Base-by-base conservation (phyloP, 179 eudicot species). In the Monotropa hypopitys region DNA sequence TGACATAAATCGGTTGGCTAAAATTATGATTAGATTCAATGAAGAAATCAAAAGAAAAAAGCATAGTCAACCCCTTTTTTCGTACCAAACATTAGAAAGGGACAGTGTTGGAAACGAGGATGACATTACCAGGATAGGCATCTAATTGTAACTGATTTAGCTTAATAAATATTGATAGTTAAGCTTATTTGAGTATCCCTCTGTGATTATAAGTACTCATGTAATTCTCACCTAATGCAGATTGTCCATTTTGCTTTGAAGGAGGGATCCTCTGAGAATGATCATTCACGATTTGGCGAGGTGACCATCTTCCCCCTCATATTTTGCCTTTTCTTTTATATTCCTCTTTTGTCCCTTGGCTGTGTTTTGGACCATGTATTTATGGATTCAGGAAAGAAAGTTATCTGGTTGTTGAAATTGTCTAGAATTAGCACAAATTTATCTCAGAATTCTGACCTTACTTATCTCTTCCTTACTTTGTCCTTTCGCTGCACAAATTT, bases 201-300 rank as follows among this genome's bases (percentile, higher is more conserved):
- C 21, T 57, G 23, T 8, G 15, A 8, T 28, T 38, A 38, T 5
- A 38, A 38, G 40, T 69, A 10, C 28, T 71, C 21, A 71, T 71
- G 57, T 71, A 33, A 47, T 32, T 20, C 3, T 56, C 26, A 20
- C 77, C 11, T 32, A 4, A 26, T 63, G 81, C 88, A 95, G 99
- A 87, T 95, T 38, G 80, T 85, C 46, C 91, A 93, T 70, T 93
- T 95, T 78, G 88, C 80, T 54, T 79, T 93, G 85, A 87, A 84
- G 78, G 97, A 91, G 70, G 92, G 74, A 21, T 84, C 87, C 23
- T 80, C 89, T 4, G 91, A 87, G 13, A 69, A 26, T 32, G 93
- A 92, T 30, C 84, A 77, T 16, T 79, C 89, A 18, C 82, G 26
- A 74, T 89, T 95, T 66, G 63, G 38, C 32, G 99, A 93, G 97